Conservation (phyloP, 129 eudicot genomes). For the Flaveria trinervia region DNA sequence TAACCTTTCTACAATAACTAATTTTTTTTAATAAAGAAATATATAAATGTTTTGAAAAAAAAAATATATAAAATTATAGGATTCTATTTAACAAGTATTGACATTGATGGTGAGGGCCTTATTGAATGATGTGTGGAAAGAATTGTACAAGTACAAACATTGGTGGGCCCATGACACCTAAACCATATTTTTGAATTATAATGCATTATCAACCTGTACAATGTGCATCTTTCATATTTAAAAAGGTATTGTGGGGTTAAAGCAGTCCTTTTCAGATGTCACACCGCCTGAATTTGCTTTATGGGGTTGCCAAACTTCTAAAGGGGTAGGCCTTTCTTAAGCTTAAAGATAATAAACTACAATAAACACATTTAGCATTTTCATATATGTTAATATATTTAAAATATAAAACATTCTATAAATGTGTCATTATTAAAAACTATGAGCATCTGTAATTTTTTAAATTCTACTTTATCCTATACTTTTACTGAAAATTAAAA, state of each 20-base stretch:
- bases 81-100: constrained; percentile 9
- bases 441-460: too few species aligned
- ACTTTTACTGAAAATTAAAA: too few species aligned
- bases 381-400: not conserved
- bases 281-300: constrained; percentile 38
- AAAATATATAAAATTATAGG: too few species aligned
- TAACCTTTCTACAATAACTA: not conserved
- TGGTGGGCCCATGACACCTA: constrained; percentile 36
- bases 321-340: constrained; percentile 30
- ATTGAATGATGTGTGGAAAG: constrained; percentile 50
- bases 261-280: constrained; percentile 30
- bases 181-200: constrained; percentile 26
- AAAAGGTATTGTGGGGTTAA: constrained; percentile 34
- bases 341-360: not conserved
- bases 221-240: constrained; percentile 19
- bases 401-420: too few species aligned
- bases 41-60: not conserved
- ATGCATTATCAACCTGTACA: constrained; percentile 23
- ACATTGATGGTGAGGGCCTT: constrained; percentile 32
- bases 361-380: not conserved
- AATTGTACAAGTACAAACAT: constrained; percentile 65
- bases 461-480: too few species aligned
- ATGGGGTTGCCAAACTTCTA: constrained; percentile 43
- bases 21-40: not conserved
- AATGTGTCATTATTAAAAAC: too few species aligned